These are phyloP conservation scores for Pittosporum tobira DNA, from an alignment of 129 eudicot species.

Conservation along the genomic window DNA sequence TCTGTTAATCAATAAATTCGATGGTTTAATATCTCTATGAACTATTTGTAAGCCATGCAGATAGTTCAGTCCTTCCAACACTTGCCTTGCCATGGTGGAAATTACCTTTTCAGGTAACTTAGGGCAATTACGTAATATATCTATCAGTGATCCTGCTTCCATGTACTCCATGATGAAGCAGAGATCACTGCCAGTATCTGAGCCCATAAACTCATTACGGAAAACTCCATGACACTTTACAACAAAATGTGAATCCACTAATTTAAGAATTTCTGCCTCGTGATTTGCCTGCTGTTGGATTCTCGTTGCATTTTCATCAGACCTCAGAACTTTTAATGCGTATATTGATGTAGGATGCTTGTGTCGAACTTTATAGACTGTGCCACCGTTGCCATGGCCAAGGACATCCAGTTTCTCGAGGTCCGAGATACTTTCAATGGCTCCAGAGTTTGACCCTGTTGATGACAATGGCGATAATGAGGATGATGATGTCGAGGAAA, in stretches of 20 bases:
- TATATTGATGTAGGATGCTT: slow-evolving; percentile 8
- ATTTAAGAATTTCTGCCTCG: slow-evolving; percentile 27
- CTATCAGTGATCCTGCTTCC: slow-evolving; percentile 30
- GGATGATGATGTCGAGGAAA: not conserved
- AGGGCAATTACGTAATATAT: slow-evolving; percentile 9
- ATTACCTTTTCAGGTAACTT: slow-evolving; percentile 19
- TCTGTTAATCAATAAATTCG: slow-evolving; percentile 26
- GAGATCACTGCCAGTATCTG: slow-evolving; percentile 13
- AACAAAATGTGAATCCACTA: slow-evolving; percentile 22
- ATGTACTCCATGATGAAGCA: slow-evolving; percentile 33
- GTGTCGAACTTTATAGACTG: slow-evolving; percentile 33
- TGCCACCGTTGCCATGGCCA: slow-evolving; percentile 34
- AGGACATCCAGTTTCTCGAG: slow-evolving; percentile 29
- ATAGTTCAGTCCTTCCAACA: slow-evolving; percentile 27
- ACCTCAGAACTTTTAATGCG: slow-evolving; percentile 26
- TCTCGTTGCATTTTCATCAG: not conserved
- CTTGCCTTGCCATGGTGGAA: slow-evolving; percentile 20
- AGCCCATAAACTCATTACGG: slow-evolving; percentile 3
- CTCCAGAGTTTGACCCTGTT: slow-evolving; percentile 15
- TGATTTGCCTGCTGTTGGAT: slow-evolving; percentile 18
- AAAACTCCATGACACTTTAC: slow-evolving; percentile 31
- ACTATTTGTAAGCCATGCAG: slow-evolving; percentile 26
- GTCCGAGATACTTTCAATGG: slow-evolving; percentile 12
- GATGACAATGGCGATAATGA: slow-evolving; percentile 18
- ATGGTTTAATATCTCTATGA: slow-evolving; percentile 39